These are phyloP conservation scores for Mycosphaerella sp. DNA, from an alignment of 2,329 filamentous ascomycete species.

Conservation along the genomic window DNA sequence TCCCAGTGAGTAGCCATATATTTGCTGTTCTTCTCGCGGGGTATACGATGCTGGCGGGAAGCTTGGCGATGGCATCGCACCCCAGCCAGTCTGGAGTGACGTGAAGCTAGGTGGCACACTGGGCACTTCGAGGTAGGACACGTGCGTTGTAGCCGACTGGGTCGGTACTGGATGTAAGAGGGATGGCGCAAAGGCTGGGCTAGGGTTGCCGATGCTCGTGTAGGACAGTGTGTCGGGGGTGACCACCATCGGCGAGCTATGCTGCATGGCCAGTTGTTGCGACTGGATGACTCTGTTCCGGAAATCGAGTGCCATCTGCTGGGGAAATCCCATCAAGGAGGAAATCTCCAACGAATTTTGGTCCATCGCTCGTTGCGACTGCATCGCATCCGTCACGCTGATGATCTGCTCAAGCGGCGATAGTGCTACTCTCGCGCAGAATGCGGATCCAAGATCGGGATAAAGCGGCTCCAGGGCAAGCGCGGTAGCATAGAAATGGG, in stretches of 20 bases:
- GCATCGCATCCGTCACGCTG: conserved; percentile 64
- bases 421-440: conserved; percentile 63
- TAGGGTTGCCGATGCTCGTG: conserved; percentile 39
- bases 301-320: conserved; percentile 40
- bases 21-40: conserved; percentile 38
- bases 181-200: conserved; percentile 47
- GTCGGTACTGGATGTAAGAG: conserved; percentile 34
- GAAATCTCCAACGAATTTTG: conserved; percentile 40
- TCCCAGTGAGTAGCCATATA: conserved; percentile 30
- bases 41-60: conserved; percentile 32
- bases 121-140: conserved; percentile 43
- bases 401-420: conserved; percentile 82
- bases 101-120: conserved; percentile 26
- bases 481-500: conserved; percentile 85
- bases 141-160: conserved; percentile 28
- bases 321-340: conserved; percentile 43
- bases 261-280: conserved; percentile 16
- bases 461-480: conserved; percentile 85
- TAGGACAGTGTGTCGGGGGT: conserved; percentile 25
- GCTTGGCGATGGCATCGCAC: conserved; percentile 31
- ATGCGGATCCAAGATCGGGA: conserved; percentile 82
- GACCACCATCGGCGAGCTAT: conserved; percentile 17
- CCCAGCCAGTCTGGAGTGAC: conserved; percentile 30
- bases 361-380: conserved; percentile 37
- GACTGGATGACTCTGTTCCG: conserved; percentile 30